Evolutionary conservation across 768 basidiomycete genomes (phyloP).

Genomic region (Boletus tylopilopsis): DNA sequence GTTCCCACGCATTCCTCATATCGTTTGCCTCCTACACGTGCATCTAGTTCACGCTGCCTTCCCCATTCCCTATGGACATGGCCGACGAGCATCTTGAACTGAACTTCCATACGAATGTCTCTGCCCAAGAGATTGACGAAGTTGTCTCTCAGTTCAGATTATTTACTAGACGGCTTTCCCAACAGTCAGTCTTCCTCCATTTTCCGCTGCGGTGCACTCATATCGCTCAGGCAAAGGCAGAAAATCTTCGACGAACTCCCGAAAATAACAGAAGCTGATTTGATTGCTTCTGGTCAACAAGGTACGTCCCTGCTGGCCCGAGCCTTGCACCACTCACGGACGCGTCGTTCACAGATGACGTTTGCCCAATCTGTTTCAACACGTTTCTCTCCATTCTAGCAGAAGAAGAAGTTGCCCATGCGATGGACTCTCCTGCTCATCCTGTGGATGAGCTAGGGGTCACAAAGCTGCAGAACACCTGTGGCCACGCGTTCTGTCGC

Average conservation of each 20-base stretch:
- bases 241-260: slow-evolving; percentile 47
- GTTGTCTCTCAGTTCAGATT: slow-evolving; percentile 29
- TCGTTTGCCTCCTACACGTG: slow-evolving; percentile 6
- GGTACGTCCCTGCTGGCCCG: slow-evolving; percentile 30
- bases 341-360: slow-evolving; percentile 45
- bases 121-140: slow-evolving; percentile 30
- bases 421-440: slow-evolving; percentile 77
- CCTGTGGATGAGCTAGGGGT: slow-evolving; percentile 68
- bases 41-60: neutral
- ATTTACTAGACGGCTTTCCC: slow-evolving; percentile 24
- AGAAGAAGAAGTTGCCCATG: slow-evolving; percentile 69
- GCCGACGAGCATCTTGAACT: slow-evolving; percentile 17
- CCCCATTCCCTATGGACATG: slow-evolving; percentile 12
- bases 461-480: slow-evolving; percentile 52
- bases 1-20: slow-evolving; percentile 26
- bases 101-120: slow-evolving; percentile 4
- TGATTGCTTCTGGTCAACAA: slow-evolving; percentile 44
- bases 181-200: slow-evolving; percentile 18
- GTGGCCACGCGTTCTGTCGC: slow-evolving; percentile 75
- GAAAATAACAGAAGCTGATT: slow-evolving; percentile 45
- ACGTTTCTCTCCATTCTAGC: slow-evolving; percentile 64
- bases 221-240: slow-evolving; percentile 29
- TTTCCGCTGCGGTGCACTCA: slow-evolving; percentile 4
- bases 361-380: slow-evolving; percentile 74
- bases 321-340: neutral